Conservation (phyloP, 306 rosid genomes). For the Quercus cerris region DNA sequence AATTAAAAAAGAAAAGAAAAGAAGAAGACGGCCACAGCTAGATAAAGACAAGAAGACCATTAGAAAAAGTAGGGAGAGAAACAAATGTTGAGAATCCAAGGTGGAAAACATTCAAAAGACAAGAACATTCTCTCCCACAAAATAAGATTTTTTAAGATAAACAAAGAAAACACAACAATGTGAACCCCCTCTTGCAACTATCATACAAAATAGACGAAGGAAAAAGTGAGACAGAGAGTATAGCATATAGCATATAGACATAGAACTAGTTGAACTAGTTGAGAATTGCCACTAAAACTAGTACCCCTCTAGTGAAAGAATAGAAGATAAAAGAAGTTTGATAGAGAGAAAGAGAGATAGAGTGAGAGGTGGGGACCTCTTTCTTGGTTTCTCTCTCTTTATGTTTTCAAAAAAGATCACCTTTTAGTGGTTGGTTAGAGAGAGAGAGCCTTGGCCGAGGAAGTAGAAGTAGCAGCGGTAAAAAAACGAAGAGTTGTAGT, state of each 20-base stretch:
- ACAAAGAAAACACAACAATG: constrained; percentile 20
- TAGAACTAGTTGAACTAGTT: constrained; percentile 7
- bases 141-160: constrained; percentile 27
- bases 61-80: not conserved
- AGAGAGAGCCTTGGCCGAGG: constrained; percentile 37
- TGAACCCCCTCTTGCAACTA: constrained; percentile 9
- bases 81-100: constrained; percentile 30
- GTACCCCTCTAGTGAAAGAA: constrained; percentile 46
- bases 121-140: constrained; percentile 36
- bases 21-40: constrained; percentile 6
- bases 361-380: constrained; percentile 44
- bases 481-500: constrained; percentile 4
- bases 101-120: constrained; percentile 32
- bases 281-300: constrained; percentile 16
- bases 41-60: constrained; percentile 46
- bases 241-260: constrained; percentile 4
- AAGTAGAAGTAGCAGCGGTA: constrained; percentile 12
- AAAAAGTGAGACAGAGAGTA: constrained; percentile 5
- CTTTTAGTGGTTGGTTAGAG: constrained; percentile 42
- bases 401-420: constrained; percentile 61
- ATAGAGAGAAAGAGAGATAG: constrained; percentile 18
- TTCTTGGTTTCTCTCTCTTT: constrained; percentile 26
- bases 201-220: constrained; percentile 13
- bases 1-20: not conserved
- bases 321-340: not conserved